Conservation (phyloP, 169 alveolate genomes). For the Plasmodium fragile region DNA sequence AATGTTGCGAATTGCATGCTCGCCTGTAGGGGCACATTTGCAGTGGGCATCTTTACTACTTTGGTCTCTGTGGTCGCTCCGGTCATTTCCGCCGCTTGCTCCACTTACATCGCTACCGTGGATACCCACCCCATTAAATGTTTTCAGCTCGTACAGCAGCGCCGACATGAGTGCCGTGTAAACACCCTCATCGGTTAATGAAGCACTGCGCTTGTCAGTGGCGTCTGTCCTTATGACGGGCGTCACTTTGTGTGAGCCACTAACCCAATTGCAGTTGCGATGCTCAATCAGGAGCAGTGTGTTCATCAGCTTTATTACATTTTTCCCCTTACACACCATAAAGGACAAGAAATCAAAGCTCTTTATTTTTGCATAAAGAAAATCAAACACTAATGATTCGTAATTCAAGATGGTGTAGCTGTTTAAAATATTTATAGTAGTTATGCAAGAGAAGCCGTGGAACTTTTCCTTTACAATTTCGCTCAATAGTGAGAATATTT, state of each 20-base stretch:
- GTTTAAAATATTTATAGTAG: constrained; percentile 50
- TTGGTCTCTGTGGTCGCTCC: neutral
- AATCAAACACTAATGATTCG: constrained; percentile 57
- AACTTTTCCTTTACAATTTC: constrained; percentile 70
- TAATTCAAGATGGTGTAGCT: constrained; percentile 51
- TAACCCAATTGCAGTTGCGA: neutral
- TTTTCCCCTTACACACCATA: constrained; percentile 61
- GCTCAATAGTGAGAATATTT: constrained; percentile 30
- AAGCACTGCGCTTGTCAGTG: neutral
- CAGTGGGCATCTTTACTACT: neutral
- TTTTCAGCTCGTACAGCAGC: constrained; percentile 59
- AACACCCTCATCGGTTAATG: constrained; percentile 19
- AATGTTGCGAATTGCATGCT: constrained; percentile 19
- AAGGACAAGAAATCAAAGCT: constrained; percentile 62
- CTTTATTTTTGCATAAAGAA: constrained; percentile 57
- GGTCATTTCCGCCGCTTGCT: neutral
- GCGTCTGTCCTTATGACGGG: neutral
- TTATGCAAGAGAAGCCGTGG: constrained; percentile 70
- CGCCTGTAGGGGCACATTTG: neutral
- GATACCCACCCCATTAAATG: neutral
- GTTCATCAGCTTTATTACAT: constrained; percentile 63
- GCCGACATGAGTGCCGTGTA: constrained; percentile 41
- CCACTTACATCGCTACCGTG: neutral
- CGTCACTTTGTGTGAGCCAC: neutral
- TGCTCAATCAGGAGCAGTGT: constrained; percentile 49